phyloP scores from a whole-genome alignment of 306 rosid species.

The Quercus agrifolia region DNA sequence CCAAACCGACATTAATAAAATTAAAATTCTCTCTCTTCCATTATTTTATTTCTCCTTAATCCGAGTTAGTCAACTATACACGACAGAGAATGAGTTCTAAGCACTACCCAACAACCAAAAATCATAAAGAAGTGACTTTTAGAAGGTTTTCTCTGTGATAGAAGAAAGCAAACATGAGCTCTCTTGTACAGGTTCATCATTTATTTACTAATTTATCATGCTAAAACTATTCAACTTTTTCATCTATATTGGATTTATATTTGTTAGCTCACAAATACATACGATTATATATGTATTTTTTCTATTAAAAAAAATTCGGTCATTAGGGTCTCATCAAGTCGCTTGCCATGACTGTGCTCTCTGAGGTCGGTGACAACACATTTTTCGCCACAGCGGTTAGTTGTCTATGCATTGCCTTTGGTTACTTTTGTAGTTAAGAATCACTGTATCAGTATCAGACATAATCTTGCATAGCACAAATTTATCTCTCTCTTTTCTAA shows the following conservation, averaged over 20 bases:
- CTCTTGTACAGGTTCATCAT: conserved; percentile 63
- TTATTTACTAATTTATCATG: background rate
- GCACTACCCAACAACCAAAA: no score
- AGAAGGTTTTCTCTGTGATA: background rate
- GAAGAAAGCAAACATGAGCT: conserved; percentile 40
- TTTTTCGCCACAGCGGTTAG: conserved; percentile 96
- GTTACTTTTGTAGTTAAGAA: no score
- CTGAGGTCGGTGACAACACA: conserved; percentile 97
- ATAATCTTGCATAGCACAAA: no score
- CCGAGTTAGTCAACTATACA: no score
- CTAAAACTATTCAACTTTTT: no score
- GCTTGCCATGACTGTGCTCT: conserved; percentile 88
- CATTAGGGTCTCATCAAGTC: conserved; percentile 88
- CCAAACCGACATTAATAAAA: no score
- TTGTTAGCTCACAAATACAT: background rate
- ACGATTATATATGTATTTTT: background rate
- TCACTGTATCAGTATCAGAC: no score
- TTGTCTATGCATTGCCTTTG: background rate
- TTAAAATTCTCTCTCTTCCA: no score
- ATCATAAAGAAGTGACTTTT: background rate
- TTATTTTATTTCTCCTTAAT: no score
- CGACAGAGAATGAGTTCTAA: no score
- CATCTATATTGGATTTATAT: background rate
- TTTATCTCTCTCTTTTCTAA: background rate
- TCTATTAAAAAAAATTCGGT: background rate